Base-by-base conservation (phyloP, 2,329 filamentous ascomycete species). In the Ascomycota sp. region DNA sequence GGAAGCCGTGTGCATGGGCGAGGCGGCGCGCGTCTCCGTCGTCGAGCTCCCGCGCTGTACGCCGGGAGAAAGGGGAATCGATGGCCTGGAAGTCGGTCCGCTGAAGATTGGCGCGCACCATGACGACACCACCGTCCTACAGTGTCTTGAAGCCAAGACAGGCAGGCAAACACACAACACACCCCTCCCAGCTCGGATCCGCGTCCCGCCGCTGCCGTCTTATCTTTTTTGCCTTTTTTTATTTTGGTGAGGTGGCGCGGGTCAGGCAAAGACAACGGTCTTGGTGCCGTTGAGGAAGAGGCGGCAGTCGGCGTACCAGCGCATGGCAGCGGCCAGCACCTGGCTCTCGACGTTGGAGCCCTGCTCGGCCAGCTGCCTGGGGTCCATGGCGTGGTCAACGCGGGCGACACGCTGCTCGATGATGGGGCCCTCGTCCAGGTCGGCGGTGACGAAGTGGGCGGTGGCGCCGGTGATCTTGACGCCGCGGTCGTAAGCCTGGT, bases 391-490 rank as follows among this genome's bases (percentile, higher is more conserved):
- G 52, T 89, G 80, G 47, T 81, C 75, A 19, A 86, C 79, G 11
- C 79, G 59, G 5, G 73, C 65, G 31, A 86, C 72, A 32, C 78
- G 65, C 64, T 89, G 80, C 64, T 86, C 80, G 41, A 89, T 89
- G 41, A 89, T 89, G 8, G 80, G 80, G 2, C 80, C 80, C 57
- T 89, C 80, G 45, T 89, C 80, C 36, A 89, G 53, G 51, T 86
- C 79, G 20, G 75, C 77, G 2, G 80, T 89, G 39, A 86, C 80
- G 42, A 86, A 86, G 55, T 89, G 80, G 5, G 80, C 80, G 2
- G 78, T 83, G 17, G 80, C 80, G 34, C 80, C 80, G 33, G 85
- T 83, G 41, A 89, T 86, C 65, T 89, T 89, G 39, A 89, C 80
- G 35, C 80, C 80, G 20, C 79, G 69, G 38, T 86, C 79, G 47